Percentiles rank a stretch among this genome's conserved stretches.
Evolutionary conservation across 2,329 filamentous ascomycete genomes (phyloP).

Genomic region (Xylaria sp.): DNA sequence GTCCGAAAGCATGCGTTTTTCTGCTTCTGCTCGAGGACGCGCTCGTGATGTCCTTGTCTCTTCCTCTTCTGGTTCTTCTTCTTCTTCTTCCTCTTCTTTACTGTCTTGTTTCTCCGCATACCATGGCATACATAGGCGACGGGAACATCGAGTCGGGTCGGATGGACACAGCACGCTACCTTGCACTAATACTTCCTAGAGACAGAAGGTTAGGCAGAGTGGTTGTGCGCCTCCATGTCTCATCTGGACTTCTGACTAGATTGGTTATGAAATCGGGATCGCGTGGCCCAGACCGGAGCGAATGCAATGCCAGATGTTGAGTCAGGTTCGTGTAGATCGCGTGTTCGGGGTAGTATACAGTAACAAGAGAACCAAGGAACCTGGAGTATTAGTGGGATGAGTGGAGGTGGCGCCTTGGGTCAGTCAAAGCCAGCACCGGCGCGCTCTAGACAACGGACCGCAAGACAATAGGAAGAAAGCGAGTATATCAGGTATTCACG

Average conservation of each 20-base stretch:
- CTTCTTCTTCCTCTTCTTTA: background rate
- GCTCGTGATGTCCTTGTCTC: background rate
- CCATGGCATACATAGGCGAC: conserved; percentile 5
- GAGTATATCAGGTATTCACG: background rate
- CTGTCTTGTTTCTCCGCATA: background rate
- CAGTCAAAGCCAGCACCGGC: background rate
- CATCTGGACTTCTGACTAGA: conserved; percentile 9
- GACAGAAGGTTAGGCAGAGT: background rate
- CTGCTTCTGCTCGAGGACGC: conserved; percentile 2
- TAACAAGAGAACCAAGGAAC: background rate
- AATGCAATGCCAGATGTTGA: conserved; percentile 21
- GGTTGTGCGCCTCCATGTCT: conserved; percentile 19
- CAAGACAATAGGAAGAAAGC: background rate
- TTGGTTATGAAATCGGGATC: conserved; percentile 22
- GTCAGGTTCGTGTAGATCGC: background rate
- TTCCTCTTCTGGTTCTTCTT: background rate
- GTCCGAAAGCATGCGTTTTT: conserved; percentile 32
- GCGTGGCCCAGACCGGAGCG: conserved; percentile 13
- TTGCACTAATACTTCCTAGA: background rate
- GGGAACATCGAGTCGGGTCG: conserved; percentile 14
- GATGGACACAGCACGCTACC: conserved; percentile 16
- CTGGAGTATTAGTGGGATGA: background rate
- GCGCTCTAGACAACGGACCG: background rate
- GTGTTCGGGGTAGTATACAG: background rate
- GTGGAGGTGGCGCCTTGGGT: conserved; percentile 6